Base-by-base conservation (phyloP, 169 alveolate species). In the Plasmodium vivax region DNA sequence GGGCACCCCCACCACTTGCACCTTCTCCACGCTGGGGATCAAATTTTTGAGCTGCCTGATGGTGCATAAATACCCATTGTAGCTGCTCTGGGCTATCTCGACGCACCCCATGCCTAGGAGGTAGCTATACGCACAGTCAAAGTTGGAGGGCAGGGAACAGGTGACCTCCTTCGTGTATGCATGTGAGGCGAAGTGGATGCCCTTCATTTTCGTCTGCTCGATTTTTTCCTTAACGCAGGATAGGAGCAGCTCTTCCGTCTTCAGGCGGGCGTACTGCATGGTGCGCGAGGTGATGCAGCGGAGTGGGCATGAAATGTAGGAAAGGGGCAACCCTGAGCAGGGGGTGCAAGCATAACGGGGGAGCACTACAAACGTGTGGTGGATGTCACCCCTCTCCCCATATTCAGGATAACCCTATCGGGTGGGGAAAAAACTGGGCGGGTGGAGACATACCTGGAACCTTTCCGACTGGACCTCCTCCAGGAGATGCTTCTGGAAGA, bases 381-480 rank as follows among this genome's bases (percentile, higher is more conserved):
- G 7, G 7, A 38, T 4, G 45, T 8, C 45, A 38, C 45, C 2
- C 0, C 45, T 0, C 0, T 8, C 23, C 8, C 23, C 62, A 10
- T 41, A 41, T 34, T 51, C 8, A 2, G 12, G 34, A 82, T 82
- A 47, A 8, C 12, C 27, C 5, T 23, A 9, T 47, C 2, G 45
- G 34, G 5, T 2, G 10, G 14, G 3, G 4, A 4, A 47, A 47
- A 47, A n/a, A 19, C 45, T 0, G 34, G 2, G 19, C 23, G 10
- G 34, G 56, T 75, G 3, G 12, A 75, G 43, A 68, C 77, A 68
- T 93, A 98, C 98, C 7, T 98, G 99, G 94, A 98, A 98, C 32
- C 99, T 99, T 84, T 98, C 99, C 10, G 99, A 99, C 92, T 98
- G 99, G 73, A 99, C 96, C 92, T 98, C 99, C 77, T 98, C 96